Base-by-base conservation (phyloP, 2,329 filamentous ascomycete species). In the Fusarium odoratissimum region DNA sequence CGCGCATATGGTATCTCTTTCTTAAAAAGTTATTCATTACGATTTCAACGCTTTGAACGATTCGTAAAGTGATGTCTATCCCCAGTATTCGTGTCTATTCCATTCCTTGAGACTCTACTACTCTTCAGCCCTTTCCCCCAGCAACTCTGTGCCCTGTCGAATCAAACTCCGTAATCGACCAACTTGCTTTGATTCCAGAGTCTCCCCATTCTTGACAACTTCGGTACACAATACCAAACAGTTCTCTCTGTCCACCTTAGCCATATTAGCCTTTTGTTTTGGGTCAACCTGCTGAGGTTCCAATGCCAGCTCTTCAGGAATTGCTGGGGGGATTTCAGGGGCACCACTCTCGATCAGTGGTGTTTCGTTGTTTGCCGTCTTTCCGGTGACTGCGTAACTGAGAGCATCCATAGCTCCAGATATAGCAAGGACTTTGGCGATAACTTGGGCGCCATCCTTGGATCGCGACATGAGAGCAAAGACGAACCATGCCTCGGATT, bases 401-500 rank as follows among this genome's bases (percentile, higher is more conserved):
- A 91, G 80, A 3, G 82, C 82, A 33, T 81, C 79, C 55, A 85
- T 83, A 2, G 85, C 82, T n/a, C 82, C 83, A 1, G 82, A 76
- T 1, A 84, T 79, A 14, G 83, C 77, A 48, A 90, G 78, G 3
- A 86, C 78, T 17, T 81, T 79, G 13, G 83, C 73, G 23, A 89
- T 84, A 16, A 87, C 79, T 4, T 78, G 74, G 4, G 87, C 85
- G 12, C 89, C 88, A 40, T 87, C 85, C 3, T 76, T 62, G 4
- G 86, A 85, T 33, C 88, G 84, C 44, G 86, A 85, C 84, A 91
- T 88, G 38, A 91, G 84, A 5, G 90, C 90, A 57, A 91, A 84
- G 10, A 90, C 85, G 69, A 91, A 91, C 86, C 89, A 89, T 6
- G 86, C 84, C 76, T 92, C 90, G 42, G 88, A 90, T 23, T 88